Evolutionary conservation across 1,284 basidiomycete genomes (phyloP).

Genomic region (Flammula alnicola): DNA sequence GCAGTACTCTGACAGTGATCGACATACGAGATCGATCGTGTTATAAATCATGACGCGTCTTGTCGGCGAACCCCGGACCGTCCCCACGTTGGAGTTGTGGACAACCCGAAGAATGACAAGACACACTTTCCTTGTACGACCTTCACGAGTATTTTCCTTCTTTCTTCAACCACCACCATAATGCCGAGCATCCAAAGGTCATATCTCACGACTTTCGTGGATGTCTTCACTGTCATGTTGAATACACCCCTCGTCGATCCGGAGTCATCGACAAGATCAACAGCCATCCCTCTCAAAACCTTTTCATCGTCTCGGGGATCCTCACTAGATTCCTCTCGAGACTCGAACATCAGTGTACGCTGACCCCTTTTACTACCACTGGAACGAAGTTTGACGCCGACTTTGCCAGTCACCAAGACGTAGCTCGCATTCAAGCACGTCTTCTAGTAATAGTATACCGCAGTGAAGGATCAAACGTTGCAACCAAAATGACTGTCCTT

Average conservation of each 20-base stretch:
- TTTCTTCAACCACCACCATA: not conserved
- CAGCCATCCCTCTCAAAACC: conserved; percentile 21
- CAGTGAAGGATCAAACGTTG: not conserved
- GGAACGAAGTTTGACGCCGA: not conserved
- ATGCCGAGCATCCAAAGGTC: conserved; percentile 10
- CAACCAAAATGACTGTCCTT: not conserved
- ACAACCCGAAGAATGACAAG: not conserved
- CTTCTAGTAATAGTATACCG: conserved; percentile 3
- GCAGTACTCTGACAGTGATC: no score
- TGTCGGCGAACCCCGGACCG: not conserved
- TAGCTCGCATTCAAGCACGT: conserved; percentile 14
- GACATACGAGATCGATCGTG: not conserved
- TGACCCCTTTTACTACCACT: not conserved
- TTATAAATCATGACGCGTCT: not conserved
- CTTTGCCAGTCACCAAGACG: conserved; percentile 10
- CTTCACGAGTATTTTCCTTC: not conserved
- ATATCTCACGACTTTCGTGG: conserved; percentile 25
- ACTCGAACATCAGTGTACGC: conserved; percentile 7
- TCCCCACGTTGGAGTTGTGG: not conserved
- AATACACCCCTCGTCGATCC: conserved; percentile 39
- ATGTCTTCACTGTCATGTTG: conserved; percentile 30
- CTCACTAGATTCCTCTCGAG: conserved; percentile 14
- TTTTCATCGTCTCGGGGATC: conserved; percentile 15
- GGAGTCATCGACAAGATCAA: conserved; percentile 17
- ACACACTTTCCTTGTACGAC: conserved; percentile 2